These are phyloP conservation scores for Tolypocladium cylindrosporum DNA, from an alignment of 2,329 filamentous ascomycete genomes.

Conservation along the genomic window DNA sequence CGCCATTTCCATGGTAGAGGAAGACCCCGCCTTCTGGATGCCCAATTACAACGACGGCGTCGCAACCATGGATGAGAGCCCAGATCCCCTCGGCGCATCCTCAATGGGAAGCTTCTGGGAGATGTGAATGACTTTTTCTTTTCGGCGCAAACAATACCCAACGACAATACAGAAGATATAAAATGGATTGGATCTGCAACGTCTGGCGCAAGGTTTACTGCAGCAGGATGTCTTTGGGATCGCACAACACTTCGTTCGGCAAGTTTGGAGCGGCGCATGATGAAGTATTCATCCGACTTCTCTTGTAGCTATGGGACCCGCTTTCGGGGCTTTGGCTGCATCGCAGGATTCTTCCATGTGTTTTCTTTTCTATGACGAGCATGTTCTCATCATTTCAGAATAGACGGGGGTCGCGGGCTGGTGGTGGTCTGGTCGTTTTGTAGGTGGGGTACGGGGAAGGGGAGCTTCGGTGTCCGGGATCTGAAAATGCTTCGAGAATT, in stretches of 20 bases:
- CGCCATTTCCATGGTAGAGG: constrained; percentile 40
- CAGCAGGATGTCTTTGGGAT: neutral
- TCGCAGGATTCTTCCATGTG: neutral
- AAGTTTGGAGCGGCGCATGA: neutral
- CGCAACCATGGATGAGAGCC: constrained; percentile 23
- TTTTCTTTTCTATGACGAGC: neutral
- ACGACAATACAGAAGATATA: neutral
- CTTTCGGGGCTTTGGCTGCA: neutral
- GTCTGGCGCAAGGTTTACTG: neutral
- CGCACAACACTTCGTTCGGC: neutral
- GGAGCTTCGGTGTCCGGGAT: constrained; percentile 1
- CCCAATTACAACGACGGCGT: constrained; percentile 32
- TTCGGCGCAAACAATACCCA: constrained; percentile 21
- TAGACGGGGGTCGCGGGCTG: neutral
- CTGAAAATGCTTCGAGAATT: neutral
- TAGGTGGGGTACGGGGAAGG: neutral
- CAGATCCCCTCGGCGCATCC: constrained; percentile 21
- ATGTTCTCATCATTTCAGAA: neutral
- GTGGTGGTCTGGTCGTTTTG: neutral
- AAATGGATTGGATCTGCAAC: neutral
- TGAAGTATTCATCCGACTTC: neutral
- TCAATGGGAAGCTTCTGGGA: constrained; percentile 25
- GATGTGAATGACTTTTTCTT: constrained; percentile 14
- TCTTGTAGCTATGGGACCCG: neutral
- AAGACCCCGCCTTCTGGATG: constrained; percentile 40